These are phyloP conservation scores for Acephala macrosclerotiorum DNA, from an alignment of 2,329 filamentous ascomycete genomes.

Conservation along the genomic window DNA sequence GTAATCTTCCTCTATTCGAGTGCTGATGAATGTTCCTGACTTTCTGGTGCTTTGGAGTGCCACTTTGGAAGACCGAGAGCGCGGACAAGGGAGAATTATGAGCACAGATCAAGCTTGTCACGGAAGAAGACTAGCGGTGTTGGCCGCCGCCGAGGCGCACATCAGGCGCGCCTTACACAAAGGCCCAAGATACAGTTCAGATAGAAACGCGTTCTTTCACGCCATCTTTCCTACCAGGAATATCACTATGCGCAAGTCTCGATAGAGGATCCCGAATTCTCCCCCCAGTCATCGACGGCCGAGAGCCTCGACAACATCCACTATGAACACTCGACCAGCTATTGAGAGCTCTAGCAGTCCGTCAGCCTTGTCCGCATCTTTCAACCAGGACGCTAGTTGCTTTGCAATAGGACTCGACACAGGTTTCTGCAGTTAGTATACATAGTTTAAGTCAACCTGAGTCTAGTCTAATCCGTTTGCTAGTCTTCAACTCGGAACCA, in stretches of 20 bases:
- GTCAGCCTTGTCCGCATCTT: conserved; percentile 81
- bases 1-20: neutral
- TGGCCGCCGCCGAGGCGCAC: conserved; percentile 7
- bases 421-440: conserved; percentile 78
- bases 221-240: neutral
- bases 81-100: neutral
- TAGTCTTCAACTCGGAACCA: conserved; percentile 77
- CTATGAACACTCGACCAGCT: conserved; percentile 88
- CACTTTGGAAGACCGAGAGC: neutral
- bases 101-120: conserved; percentile 15
- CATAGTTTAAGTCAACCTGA: neutral
- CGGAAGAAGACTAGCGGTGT: conserved; percentile 9
- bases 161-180: neutral
- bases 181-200: neutral
- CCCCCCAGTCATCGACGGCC: neutral
- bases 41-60: neutral
- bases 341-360: conserved; percentile 81
- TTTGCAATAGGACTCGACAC: conserved; percentile 88
- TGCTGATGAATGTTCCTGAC: neutral
- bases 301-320: neutral
- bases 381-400: conserved; percentile 84
- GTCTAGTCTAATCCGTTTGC: conserved; percentile 23
- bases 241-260: neutral
- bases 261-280: neutral
- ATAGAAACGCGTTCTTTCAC: neutral